Conservation (phyloP, 176 grass and related monocot genomes). For the Pontederia paniculata region DNA sequence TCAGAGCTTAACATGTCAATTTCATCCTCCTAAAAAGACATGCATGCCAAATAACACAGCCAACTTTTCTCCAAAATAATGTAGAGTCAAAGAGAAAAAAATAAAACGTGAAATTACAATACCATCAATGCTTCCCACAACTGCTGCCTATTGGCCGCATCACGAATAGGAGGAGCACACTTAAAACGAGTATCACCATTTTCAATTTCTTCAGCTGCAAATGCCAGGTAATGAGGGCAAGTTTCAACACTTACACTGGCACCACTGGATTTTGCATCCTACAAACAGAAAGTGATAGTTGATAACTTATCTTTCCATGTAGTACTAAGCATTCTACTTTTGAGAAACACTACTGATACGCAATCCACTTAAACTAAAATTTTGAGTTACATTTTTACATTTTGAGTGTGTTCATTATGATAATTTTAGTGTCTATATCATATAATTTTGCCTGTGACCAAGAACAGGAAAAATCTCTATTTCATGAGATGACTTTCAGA, state of each 20-base stretch:
- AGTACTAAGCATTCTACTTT: not conserved
- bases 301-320: not conserved
- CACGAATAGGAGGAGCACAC: conserved; percentile 82
- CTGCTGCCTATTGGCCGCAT: conserved; percentile 57
- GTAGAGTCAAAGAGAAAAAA: not conserved
- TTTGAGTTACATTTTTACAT: too few species aligned
- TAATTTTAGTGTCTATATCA: too few species aligned
- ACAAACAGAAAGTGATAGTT: conserved; percentile 1
- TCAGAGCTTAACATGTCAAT: conserved; percentile 99
- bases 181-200: conserved; percentile 92
- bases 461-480: too few species aligned
- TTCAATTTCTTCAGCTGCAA: conserved; percentile 79
- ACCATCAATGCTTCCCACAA: conserved; percentile 89
- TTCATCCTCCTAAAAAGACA: conserved; percentile 50
- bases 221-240: conserved; percentile 93
- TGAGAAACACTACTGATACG: not conserved
- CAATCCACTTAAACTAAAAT: too few species aligned
- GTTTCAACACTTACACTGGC: conserved; percentile 82
- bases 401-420: too few species aligned
- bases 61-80: conserved; percentile 7
- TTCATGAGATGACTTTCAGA: too few species aligned
- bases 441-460: too few species aligned
- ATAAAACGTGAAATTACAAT: conserved; percentile 15
- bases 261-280: conserved; percentile 63
- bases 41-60: not conserved